phyloP scores from a whole-genome alignment of 345 rosid species.

The Dovyalis caffra region DNA sequence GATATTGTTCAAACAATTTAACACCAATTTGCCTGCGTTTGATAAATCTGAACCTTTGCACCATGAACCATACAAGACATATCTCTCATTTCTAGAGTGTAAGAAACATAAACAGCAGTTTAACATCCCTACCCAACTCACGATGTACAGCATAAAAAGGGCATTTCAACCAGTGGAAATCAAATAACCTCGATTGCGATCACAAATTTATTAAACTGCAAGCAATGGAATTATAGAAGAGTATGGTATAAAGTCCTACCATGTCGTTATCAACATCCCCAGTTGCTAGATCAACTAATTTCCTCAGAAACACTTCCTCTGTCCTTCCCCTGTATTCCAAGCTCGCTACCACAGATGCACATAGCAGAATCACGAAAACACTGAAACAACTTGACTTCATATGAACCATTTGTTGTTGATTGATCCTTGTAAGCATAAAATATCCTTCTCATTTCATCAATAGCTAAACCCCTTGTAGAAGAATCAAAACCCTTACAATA shows the following conservation, averaged over 20 bases:
- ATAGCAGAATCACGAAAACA: conserved; percentile 39
- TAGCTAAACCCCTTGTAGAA: conserved; percentile 22
- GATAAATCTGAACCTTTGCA: background rate
- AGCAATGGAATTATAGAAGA: conserved; percentile 7
- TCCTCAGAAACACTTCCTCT: conserved; percentile 44
- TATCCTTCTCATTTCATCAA: conserved; percentile 41
- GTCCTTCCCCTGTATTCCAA: conserved; percentile 32
- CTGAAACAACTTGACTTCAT: conserved; percentile 23
- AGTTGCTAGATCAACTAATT: conserved; percentile 46
- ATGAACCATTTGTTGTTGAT: conserved; percentile 34
- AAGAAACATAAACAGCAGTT: background rate
- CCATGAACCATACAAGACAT: background rate
- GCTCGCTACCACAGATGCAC: conserved; percentile 37
- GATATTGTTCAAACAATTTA: background rate
- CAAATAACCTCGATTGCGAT: background rate
- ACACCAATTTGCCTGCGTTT: background rate
- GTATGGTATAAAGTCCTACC: conserved; percentile 40
- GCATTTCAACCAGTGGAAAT: background rate
- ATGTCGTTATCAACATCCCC: conserved; percentile 44
- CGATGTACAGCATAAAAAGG: background rate
- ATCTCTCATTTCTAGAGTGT: background rate
- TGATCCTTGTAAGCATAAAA: conserved; percentile 18
- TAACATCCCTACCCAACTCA: background rate
- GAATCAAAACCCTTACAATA: conserved; percentile 22
- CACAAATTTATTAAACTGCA: conserved; percentile 1